These are phyloP conservation scores for Onygenales sp. DNA, from an alignment of 2,329 filamentous ascomycete species.

Conservation along the genomic window DNA sequence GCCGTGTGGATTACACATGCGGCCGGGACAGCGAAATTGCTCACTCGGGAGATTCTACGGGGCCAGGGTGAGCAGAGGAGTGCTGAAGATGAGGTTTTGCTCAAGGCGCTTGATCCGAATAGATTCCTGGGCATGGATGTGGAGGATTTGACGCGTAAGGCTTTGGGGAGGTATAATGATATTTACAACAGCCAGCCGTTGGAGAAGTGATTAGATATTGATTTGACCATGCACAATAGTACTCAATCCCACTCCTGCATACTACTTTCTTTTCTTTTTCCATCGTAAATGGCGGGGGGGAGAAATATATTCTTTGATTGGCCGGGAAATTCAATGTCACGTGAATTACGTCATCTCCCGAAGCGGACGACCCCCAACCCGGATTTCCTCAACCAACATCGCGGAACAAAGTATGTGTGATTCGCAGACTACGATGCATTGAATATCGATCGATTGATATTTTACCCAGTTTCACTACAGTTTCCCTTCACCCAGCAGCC, in stretches of 20 bases:
- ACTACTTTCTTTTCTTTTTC: too few relatives aligned
- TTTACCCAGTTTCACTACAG: too few relatives aligned
- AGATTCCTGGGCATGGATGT: constrained; percentile 16
- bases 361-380: neutral
- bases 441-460: too few relatives aligned
- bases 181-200: constrained; percentile 18
- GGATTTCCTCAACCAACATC: neutral
- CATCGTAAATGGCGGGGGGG: too few relatives aligned
- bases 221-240: too few relatives aligned
- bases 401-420: neutral
- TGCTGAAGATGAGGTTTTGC: constrained; percentile 12
- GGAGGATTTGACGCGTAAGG: constrained; percentile 14
- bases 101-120: constrained; percentile 16
- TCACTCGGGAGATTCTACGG: constrained; percentile 8
- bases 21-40: constrained; percentile 22
- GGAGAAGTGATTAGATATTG: neutral
- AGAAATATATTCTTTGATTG: neutral
- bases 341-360: neutral
- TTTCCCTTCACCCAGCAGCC: too few relatives aligned
- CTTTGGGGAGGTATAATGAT: constrained; percentile 21
- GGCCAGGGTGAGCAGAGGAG: constrained; percentile 4
- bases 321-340: neutral
- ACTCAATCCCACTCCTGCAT: too few relatives aligned
- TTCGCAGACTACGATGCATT: too few relatives aligned
- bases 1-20: constrained; percentile 29